Base-by-base conservation (phyloP, 768 basidiomycete species). In the Rhodosporidiobolus odoratus region DNA sequence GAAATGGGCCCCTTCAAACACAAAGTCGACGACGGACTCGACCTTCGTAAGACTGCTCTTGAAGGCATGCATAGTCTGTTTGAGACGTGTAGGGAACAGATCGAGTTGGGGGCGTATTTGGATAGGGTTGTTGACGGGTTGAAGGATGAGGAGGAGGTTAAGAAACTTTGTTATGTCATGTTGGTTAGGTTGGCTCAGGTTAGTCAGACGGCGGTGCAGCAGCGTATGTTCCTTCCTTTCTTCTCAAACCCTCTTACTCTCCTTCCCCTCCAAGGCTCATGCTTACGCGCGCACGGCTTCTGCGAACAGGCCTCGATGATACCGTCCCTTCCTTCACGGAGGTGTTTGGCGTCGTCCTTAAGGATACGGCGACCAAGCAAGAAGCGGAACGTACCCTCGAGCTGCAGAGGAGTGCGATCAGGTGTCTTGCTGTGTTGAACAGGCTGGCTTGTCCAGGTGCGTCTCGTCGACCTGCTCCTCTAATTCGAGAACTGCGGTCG, bases 1-100 rank as follows among this genome's bases (percentile, higher is more conserved):
- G 91, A 92, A 78, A 96, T 96, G 93, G 92, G 93, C 30, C 92
- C 93, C 4, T 96, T 92, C 92, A 90, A 89, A 35, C 92, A 95
- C 81, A 92, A 90, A 78, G 91, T 96, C 62, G 96, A 99, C 76
- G 94, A 98, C 73, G 96, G 96, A 58, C 83, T 98, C 48, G 95
- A 98, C 73, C 88, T 93, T 30, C 87, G 96, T 68, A 98, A 97
- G 84, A 94, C 91, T 0, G 95, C 96, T 3, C 98, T 91, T 80
- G 96, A 99, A 80, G 92, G 93, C 2, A 91, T 97, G 83, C 94
- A 96, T 78, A 96, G 93, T 27, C 80, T 98, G 75, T 85, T 96
- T 67, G 92, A 95, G 75, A 97, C 92, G 3, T 97, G 92, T 79
- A 84, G 97, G 66, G 83, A 84, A 68, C 90, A 89, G 78, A 85